phyloP scores from a whole-genome alignment of 306 rosid genomes.

The Ochetophila trinervis region DNA sequence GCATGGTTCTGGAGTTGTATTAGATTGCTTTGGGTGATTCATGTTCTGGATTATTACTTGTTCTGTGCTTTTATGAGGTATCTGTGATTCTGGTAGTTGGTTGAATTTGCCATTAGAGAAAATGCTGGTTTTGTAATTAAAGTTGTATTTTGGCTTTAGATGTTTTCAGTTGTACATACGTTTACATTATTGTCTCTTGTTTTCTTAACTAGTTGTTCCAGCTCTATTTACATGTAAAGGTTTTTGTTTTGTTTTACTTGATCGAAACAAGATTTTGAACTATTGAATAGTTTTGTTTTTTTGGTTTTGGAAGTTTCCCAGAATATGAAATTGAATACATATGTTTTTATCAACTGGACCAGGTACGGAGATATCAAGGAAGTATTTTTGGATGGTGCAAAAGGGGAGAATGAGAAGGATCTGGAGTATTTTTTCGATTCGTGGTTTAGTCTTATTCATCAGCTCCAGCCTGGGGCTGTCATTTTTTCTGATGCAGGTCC shows the following conservation, averaged over 20 bases:
- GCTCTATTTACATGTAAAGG: not conserved
- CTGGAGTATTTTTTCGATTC: conserved; percentile 66
- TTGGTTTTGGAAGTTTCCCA: not conserved
- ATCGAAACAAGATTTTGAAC: not conserved
- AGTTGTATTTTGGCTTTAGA: no score
- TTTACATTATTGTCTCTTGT: not conserved
- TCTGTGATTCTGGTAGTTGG: not conserved
- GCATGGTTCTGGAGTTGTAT: conserved; percentile 2
- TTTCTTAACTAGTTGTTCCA: not conserved
- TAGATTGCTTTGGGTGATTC: not conserved
- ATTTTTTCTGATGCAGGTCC: conserved; percentile 89
- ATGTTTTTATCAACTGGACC: conserved; percentile 15
- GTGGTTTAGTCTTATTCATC: conserved; percentile 80
- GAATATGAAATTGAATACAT: not conserved
- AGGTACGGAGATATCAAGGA: conserved; percentile 76
- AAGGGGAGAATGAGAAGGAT: conserved; percentile 70
- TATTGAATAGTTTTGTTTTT: conserved; percentile 1
- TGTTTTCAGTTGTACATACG: not conserved
- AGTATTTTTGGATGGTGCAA: conserved; percentile 83
- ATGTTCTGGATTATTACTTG: not conserved
- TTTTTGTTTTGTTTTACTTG: not conserved
- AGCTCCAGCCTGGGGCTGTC: conserved; percentile 74
- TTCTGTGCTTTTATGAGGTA: not conserved
- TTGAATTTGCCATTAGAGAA: no score
- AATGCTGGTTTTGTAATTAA: no score